phyloP scores from a whole-genome alignment of 208 protist species.

The Leishmania major region DNA sequence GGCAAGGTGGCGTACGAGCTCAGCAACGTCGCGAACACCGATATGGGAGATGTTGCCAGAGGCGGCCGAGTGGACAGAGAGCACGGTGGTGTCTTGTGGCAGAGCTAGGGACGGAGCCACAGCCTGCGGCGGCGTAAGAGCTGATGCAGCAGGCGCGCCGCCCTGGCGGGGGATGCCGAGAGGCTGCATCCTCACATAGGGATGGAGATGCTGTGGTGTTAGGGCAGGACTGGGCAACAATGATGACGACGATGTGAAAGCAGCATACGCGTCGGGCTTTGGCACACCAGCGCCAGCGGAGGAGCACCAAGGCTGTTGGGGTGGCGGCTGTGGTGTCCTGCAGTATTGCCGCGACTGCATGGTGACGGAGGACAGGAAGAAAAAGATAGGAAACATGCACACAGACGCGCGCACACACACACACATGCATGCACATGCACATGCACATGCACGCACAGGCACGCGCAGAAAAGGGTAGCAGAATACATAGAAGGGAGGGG shows the following conservation, averaged over 20 bases:
- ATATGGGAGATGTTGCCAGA: constrained; percentile 17
- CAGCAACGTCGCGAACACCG: constrained; percentile 54
- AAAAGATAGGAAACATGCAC: background rate
- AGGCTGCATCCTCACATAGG: background rate
- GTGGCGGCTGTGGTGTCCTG: background rate
- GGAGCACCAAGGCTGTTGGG: background rate
- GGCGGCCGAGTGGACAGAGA: background rate
- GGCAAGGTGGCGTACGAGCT: constrained; percentile 73
- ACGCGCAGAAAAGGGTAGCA: background rate
- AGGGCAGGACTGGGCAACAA: background rate
- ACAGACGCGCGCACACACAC: too few species aligned
- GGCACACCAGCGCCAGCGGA: background rate
- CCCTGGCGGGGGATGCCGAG: background rate
- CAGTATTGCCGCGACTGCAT: background rate
- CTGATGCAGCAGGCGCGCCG: background rate
- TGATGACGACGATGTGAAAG: background rate
- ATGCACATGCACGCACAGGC: background rate
- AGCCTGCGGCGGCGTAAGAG: background rate
- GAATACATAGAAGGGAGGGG: background rate
- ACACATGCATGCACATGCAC: background rate
- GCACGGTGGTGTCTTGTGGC: background rate
- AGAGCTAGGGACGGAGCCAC: background rate
- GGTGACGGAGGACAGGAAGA: background rate
- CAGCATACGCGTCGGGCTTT: background rate
- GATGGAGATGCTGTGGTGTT: background rate